Base-by-base conservation (phyloP, 805 yeast genomes). In the Candida arabinofermentans region DNA sequence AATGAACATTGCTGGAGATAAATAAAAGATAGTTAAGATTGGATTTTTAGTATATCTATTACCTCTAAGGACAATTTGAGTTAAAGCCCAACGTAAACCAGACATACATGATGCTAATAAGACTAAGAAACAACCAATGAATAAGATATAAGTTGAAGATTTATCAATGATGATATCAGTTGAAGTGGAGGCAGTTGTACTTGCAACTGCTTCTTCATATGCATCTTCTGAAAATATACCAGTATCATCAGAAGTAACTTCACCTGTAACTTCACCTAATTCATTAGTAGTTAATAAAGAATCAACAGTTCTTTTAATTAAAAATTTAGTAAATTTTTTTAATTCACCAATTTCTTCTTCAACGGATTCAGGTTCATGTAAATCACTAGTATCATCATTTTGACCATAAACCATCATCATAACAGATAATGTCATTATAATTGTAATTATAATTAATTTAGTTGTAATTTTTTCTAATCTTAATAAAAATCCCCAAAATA, bases 51-150 rank as follows among this genome's bases (percentile, higher is more conserved):
- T 74, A 43, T 75, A 69, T 29, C 70, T 70, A 49, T 78, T 78
- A 34, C 70, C 73, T 51, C 75, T 81, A 39, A 90, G 63, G 4
- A 89, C 71, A 27, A 90, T 59, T 58, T 90, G 96, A 7, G 96
- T 87, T 49, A 88, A 75, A 1, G 95, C 88, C 97, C 97, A 90
- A 51, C 97, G 73, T 37, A 90, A 66, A 1, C 97, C 97, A 17
- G 89, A 80, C 62, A 86, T 72, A 57, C 82, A 71, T 3, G 91
- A 77, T 4, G 95, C 89, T 2, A 75, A 64, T 17, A 90, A 62
- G 1, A 89, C 96, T 26, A 87, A 65, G n/a, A 79, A 46, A 26
- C 87, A 78, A 2, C 97, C 96, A 6, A 80, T 36, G 8, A 53
- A 35, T 7, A 53, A 17, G 21, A 43, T 43, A 5, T 54, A 50